Conservation (phyloP, 1,284 basidiomycete species). For the Boletus semigastroideus region DNA sequence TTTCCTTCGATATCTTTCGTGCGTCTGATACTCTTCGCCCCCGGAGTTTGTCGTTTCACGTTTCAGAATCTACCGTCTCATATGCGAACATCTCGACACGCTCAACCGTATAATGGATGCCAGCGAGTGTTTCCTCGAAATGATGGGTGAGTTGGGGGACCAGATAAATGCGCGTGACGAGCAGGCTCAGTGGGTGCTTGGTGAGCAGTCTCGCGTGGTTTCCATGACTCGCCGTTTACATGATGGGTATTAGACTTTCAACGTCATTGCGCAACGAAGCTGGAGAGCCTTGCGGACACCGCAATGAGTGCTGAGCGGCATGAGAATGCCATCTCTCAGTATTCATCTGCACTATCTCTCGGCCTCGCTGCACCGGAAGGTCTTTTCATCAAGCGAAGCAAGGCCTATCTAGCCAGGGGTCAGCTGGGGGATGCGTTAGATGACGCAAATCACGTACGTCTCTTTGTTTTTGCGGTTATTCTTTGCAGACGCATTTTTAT, state of each 20-base stretch:
- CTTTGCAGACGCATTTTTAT: neutral
- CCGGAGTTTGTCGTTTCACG: neutral
- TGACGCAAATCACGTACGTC: neutral
- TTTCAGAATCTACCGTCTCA: neutral
- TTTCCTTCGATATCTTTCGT: neutral
- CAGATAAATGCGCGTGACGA: neutral
- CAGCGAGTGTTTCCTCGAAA: neutral
- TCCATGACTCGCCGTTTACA: neutral
- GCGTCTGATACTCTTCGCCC: neutral
- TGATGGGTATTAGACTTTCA: neutral
- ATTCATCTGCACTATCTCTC: conserved; percentile 1
- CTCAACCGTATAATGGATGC: neutral
- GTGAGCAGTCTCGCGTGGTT: neutral
- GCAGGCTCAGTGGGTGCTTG: neutral
- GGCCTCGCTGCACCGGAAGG: neutral
- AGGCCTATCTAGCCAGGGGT: neutral
- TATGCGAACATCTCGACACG: neutral
- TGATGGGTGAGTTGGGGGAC: neutral
- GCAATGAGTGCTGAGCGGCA: neutral
- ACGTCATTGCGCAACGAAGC: neutral
- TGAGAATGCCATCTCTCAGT: conserved; percentile 1
- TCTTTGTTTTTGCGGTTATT: neutral
- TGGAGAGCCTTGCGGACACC: neutral
- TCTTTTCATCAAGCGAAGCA: neutral
- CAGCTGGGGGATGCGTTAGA: neutral